Evolutionary conservation across 2,329 filamentous ascomycete genomes (phyloP), one percentile per base, ranked within the genome.

Genomic region (Aspergillus bombycis): DNA sequence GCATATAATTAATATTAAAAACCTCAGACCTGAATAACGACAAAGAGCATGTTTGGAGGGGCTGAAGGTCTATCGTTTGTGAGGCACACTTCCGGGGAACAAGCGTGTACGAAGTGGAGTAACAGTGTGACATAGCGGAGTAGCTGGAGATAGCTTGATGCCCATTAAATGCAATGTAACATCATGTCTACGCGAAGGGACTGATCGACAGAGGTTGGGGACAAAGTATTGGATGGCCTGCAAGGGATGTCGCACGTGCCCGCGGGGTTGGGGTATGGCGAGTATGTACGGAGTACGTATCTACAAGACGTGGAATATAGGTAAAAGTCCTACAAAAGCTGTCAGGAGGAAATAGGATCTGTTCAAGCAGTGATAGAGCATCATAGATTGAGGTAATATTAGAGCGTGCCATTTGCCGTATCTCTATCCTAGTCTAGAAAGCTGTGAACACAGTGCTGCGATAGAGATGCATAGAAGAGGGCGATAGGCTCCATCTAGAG

Each of bases 191-290:
- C 10, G 12, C 48, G 16, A 38, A 58, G 19, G 45, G 58, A 14
- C 19, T 28, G 58, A 61, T 61, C 58, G 58, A 56, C 52, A 30
- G 58, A 46, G 52, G 50, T 43, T 41, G 26, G 48, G 41, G 23
- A 60, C 0, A 48, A 19, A 9, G 45, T 23, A 48, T 60, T 54
- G 56, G 56, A 58, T 41, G 38, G 3, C 2, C 21, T 26, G 45
- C 45, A 48, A 48, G 45, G 21, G 21, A 26, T 48, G 45, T 12
- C 5, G 21, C 45, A 48, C 45, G 45, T 48, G 45, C 45, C 43
- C 11, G 45, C 45, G 45, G 45, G 45, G 45, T 48, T 26, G 38
- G 38, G 38, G 14, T 4, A 41, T n/a, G n/a, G n/a, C n/a, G n/a
- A n/a, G n/a, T n/a, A n/a, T n/a, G n/a, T n/a, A n/a, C n/a, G n/a